Conservation (phyloP, 2,329 filamentous ascomycete genomes). For the Aureobasidium lini region DNA sequence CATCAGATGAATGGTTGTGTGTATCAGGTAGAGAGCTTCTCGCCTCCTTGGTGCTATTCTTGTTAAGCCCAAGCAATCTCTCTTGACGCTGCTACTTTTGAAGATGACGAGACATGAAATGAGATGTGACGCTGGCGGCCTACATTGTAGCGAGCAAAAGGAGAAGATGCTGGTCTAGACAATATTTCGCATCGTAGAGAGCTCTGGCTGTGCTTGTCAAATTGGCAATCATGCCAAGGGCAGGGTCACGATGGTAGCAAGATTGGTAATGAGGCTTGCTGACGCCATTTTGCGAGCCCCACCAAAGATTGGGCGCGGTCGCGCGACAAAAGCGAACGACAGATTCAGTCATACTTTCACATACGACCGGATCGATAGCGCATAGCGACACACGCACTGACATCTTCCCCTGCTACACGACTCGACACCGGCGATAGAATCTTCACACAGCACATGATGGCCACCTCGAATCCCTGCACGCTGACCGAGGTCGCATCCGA, state of each 20-base stretch:
- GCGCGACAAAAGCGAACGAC: neutral
- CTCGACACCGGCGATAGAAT: too few species aligned
- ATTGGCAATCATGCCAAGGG: too few species aligned
- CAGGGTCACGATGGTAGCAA: neutral
- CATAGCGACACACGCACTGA: neutral
- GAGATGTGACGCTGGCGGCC: too few species aligned
- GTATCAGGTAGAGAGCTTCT: neutral
- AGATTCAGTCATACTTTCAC: neutral
- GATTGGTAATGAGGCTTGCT: neutral
- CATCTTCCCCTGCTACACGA: neutral
- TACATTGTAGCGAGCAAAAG: neutral
- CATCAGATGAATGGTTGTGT: neutral
- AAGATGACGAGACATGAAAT: too few species aligned
- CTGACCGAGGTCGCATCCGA: slow-evolving; percentile 71
- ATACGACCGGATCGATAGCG: neutral
- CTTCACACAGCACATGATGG: slow-evolving; percentile 7
- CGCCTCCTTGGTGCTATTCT: neutral
- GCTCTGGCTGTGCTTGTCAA: too few species aligned
- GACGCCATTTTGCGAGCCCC: neutral
- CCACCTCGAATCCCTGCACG: slow-evolving; percentile 31
- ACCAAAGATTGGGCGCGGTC: slow-evolving; percentile 6
- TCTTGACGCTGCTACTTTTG: too few species aligned
- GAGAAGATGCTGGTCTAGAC: too few species aligned
- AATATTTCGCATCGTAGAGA: too few species aligned
- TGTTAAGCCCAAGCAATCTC: neutral